Evolutionary conservation across 1,284 basidiomycete species (phyloP).

Genomic region (Pascua sp.): DNA sequence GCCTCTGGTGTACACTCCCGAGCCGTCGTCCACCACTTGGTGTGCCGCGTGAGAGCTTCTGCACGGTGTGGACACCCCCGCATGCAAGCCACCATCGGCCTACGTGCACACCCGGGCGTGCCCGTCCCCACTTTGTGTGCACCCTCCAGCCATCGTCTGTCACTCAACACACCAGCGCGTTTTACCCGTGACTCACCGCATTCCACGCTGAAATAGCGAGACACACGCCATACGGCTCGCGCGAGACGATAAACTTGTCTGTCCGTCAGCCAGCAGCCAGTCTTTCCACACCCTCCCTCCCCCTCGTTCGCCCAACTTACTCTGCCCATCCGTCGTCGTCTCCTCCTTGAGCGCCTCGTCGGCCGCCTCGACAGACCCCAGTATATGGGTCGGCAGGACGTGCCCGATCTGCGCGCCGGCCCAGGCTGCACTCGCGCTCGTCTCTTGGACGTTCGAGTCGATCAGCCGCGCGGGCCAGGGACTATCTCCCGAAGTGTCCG

Average conservation of each 20-base stretch:
- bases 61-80: too few species aligned
- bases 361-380: conserved; percentile 7
- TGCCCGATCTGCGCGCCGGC: conserved; percentile 11
- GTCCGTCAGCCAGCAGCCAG: background rate
- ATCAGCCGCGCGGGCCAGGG: conserved; percentile 15
- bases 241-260: conserved; percentile 8
- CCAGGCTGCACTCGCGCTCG: conserved; percentile 15
- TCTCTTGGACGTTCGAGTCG: conserved; percentile 18
- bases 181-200: conserved; percentile 20
- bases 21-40: too few species aligned
- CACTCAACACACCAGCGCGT: too few species aligned
- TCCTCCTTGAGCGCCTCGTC: conserved; percentile 17
- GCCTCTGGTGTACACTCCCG: too few species aligned
- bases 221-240: conserved; percentile 29
- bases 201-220: conserved; percentile 29
- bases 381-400: conserved; percentile 1
- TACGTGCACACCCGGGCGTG: too few species aligned
- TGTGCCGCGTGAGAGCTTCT: too few species aligned
- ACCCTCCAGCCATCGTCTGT: too few species aligned
- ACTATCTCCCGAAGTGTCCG: conserved; percentile 2
- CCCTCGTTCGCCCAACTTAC: conserved; percentile 5
- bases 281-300: too few species aligned
- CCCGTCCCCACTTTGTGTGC: too few species aligned
- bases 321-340: background rate
- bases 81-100: too few species aligned